Base-by-base conservation (phyloP, 768 basidiomycete species). In the Tulasnella sp. region DNA sequence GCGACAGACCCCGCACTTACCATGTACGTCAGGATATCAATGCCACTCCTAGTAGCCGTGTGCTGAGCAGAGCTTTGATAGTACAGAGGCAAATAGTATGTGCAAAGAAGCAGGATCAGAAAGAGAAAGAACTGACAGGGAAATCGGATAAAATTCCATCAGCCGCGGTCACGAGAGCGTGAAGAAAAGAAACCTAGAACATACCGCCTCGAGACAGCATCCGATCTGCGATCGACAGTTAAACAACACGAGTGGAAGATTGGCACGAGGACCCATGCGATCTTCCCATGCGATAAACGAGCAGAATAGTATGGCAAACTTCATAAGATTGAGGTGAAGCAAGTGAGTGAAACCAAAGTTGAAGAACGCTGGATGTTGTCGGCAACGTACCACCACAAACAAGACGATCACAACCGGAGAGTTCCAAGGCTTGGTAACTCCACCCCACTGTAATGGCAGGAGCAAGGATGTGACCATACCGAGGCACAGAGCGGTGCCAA, bases 371-470 rank as follows among this genome's bases (percentile, higher is more conserved):
- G 2, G 0, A 9, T 10, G 9, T 12, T 5, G 46, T n/a, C n/a
- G 10, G 3, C 0, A 9, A 29, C 19, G 11, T 31, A 57, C 30
- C 25, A 44, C 59, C 24, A 44, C 25, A 48, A 61, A 63, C 41
- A 65, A 67, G 12, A 69, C 71, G 44, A 75, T 67, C 59, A 71
- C 73, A 10, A 62, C 60, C 4, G 62, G 67, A 49, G 70, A 68
- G 54, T 54, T 60, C 74, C 74, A 76, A 0, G 72, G 66, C 60
- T 73, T 70, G 25, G 67, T 62, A 59, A 73, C 73, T 2, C 74
- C 74, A 24, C 74, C 75, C 71, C 72, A 73, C 44, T 72, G 70
- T 4, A 76, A 65, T 9, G 74, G 71, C 5, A 74, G 67, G n/a
- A 75, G 67, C 12, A 76, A 66, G 49, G 68, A 68, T 17, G 70